A percentile compares a stretch with the other conserved stretches of the same genome.
These are phyloP conservation scores for Trichosporon asahii DNA, from an alignment of 1,284 basidiomycete genomes.

Conservation along the genomic window DNA sequence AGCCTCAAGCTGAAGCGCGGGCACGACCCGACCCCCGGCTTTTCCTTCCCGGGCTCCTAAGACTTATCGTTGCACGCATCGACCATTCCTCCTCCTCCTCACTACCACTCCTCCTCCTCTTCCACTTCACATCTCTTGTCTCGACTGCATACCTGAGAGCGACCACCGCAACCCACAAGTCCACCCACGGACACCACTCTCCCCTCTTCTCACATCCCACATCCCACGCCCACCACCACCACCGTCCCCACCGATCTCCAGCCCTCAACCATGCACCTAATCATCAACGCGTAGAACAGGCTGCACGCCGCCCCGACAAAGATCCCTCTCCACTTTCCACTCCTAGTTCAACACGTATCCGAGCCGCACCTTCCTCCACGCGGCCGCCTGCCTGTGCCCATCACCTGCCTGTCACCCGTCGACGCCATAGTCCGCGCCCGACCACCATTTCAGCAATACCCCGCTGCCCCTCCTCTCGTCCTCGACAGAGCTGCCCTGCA, in stretches of 20 bases:
- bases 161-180: background rate
- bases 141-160: background rate
- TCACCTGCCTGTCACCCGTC: background rate
- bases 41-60: background rate
- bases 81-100: background rate
- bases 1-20: background rate
- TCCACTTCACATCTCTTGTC: background rate
- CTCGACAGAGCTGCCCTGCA: background rate
- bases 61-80: background rate
- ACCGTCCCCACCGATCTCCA: background rate
- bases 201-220: background rate
- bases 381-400: background rate
- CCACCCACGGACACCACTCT: background rate
- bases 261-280: constrained; percentile 5
- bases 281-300: constrained; percentile 5
- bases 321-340: background rate
- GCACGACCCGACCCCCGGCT: constrained; percentile 1
- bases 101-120: background rate
- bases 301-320: background rate
- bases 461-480: background rate
- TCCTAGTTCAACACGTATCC: background rate
- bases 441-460: background rate
- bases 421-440: too few relatives aligned
- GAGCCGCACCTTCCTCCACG: background rate
- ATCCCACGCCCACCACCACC: background rate